Base-by-base conservation (phyloP, 257 asterid genomes). In the Ligustrum vulgare region DNA sequence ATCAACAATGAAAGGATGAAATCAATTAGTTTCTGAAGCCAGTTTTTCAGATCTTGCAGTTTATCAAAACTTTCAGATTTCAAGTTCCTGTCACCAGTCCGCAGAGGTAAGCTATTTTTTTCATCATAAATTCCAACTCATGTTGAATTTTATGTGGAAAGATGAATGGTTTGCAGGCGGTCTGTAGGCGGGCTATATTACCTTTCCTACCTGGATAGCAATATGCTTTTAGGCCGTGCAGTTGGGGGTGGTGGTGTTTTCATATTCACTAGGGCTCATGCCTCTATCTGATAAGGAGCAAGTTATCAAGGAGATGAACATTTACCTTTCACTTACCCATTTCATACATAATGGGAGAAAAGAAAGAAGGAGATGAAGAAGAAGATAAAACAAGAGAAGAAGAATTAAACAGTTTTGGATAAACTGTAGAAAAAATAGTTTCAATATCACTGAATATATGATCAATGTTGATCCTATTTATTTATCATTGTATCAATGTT, bases 161-260 rank as follows among this genome's bases (percentile, higher is more conserved):
- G 58, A 68, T 20, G 70, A 32, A 78, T 71, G 70, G 28, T 74
- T 35, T 80, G 74, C 72, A 93, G 97, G 84, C 83, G 72, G 56
- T 87, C 97, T 20, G 91, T 89, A 7, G 97, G 98, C 66, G 98
- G 98, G 6, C 81, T 94, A 35, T 94, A 91, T 84, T 89, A 90
- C 86, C 90, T 94, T 54, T 91, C 97, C 1, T 91, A 87, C 86
- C 81, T 93, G 68, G 98, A 93, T 75, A 84, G 66, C 78, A 84
- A 91, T 80, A 91, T 93, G 94, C 97, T 93, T 74, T 66, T 93
- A 75, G 97, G 97, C 8, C 94, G 98, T 22, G 89, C 97, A 6
- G 94, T 91, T 71, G 97, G 96, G 79, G 96, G 97, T 15, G 97
- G 97, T 6, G 98, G 98, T 5, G 87, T 89, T 49, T 94, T 94